Evolutionary conservation across 129 eudicot species (phyloP).

Genomic region (Flaveria ramosissima): DNA sequence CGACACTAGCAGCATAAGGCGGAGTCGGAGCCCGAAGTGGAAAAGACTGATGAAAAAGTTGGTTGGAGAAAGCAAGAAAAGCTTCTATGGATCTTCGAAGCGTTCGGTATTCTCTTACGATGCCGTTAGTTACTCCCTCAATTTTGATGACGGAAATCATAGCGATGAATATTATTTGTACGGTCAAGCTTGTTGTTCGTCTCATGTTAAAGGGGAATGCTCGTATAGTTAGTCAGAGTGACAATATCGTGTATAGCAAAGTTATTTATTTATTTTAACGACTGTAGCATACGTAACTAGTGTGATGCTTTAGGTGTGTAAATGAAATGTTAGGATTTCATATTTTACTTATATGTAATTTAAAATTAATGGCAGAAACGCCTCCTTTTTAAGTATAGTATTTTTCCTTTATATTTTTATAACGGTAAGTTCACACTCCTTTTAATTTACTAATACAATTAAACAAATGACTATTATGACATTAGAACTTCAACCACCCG

Average conservation of each 20-base stretch:
- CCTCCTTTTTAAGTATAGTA: no score
- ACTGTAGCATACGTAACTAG: not conserved
- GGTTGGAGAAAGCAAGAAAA: slow-evolving; percentile 56
- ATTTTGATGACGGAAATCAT: slow-evolving; percentile 73
- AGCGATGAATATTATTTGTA: not conserved
- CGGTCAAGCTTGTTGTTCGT: slow-evolving; percentile 3
- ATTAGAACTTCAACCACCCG: no score
- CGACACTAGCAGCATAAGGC: not conserved
- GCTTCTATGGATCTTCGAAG: slow-evolving; percentile 42
- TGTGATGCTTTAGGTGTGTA: not conserved
- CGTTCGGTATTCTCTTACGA: slow-evolving; percentile 58
- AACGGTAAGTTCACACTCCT: no score
- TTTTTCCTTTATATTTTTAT: no score
- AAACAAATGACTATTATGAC: no score
- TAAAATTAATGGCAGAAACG: no score
- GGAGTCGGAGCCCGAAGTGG: slow-evolving; percentile 35
- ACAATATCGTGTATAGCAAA: not conserved
- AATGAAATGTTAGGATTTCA: not conserved
- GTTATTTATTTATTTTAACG: not conserved
- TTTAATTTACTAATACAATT: no score
- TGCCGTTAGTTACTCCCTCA: slow-evolving; percentile 69
- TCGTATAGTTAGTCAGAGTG: not conserved
- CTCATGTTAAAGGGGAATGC: not conserved
- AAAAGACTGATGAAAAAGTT: slow-evolving; percentile 52
- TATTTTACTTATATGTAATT: not conserved